A percentile compares a stretch with the other conserved stretches of the same genome.
Evolutionary conservation across 805 yeast genomes (phyloP).

Genomic region (Ascoidea tarda): DNA sequence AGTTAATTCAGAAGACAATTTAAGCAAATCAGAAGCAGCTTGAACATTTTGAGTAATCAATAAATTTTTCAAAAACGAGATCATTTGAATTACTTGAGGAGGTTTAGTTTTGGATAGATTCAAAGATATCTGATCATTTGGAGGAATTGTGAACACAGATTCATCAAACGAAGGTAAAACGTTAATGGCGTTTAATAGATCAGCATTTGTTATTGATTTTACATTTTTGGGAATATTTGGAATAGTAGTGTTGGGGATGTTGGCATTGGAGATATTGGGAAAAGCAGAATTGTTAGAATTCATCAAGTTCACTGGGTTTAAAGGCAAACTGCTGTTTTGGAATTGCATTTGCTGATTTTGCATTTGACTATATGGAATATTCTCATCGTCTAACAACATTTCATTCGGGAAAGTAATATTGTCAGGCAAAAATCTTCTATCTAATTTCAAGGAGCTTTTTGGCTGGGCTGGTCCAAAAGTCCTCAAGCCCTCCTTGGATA

Average conservation of each 20-base stretch:
- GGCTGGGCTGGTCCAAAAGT: constrained; percentile 18
- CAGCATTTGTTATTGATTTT: constrained; percentile 25
- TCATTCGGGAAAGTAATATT: constrained; percentile 45
- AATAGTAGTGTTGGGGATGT: background rate
- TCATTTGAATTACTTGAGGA: constrained; percentile 50
- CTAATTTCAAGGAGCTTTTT: constrained; percentile 30
- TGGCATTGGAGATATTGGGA: background rate
- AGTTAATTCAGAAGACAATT: constrained; percentile 41
- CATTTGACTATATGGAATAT: too few relatives aligned
- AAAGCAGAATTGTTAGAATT: background rate
- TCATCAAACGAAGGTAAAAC: constrained; percentile 35
- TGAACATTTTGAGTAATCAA: constrained; percentile 31
- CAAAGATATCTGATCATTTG: constrained; percentile 42
- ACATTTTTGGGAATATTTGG: background rate
- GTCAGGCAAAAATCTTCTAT: constrained; percentile 34
- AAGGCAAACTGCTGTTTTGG: background rate
- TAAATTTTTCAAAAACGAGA: constrained; percentile 49
- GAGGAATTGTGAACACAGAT: constrained; percentile 25
- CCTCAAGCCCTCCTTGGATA: constrained; percentile 46
- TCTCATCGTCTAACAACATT: constrained; percentile 16
- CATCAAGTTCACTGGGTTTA: background rate
- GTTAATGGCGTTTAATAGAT: constrained; percentile 38
- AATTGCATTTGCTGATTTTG: too few relatives aligned
- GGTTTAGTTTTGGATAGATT: constrained; percentile 58
- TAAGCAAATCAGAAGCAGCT: constrained; percentile 34